Evolutionary conservation across 2,329 filamentous ascomycete species (phyloP), one percentile per base, ranked within the genome.

Genomic region (Penicillium sp.): DNA sequence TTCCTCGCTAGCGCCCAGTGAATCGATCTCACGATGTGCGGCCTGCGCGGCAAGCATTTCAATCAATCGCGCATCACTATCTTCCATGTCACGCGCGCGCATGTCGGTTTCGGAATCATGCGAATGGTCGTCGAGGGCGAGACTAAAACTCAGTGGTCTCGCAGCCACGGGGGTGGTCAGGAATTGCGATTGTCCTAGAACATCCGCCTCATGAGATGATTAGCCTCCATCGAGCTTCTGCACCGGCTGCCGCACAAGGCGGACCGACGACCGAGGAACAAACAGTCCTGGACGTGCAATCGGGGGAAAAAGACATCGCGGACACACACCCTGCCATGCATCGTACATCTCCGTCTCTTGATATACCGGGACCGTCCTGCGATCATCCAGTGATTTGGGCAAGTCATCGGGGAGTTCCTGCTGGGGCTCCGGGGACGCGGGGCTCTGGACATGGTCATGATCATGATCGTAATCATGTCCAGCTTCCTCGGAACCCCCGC

Each of bases 331-430:
- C 84, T 97, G 90, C 93, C 93, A 98, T 59, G 89, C 93, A 79
- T 98, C 93, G 69, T 97, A 98, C 74, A 96, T 89, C 76, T 97
- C 93, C 36, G 90, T 95, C 76, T 97, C 93, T 47, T 86, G 80
- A 53, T 84, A 82, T 40, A 75, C 76, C 4, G 83, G 80, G 32
- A 86, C 79, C 61, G 78, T 78, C 59, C 84, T 81, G 51, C 93
- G 83, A 73, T 98, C 93, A 68, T 98, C 86, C 47, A 98, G 80
- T 9, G 90, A 95, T 57, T 81, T 93, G 9, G 93, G 93, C 33
- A 98, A 80, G 70, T 98, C 93, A 57, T 80, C 74, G 36, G 93
- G 93, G 43, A 97, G 81, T 52, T 72, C 67, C 49, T 55, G 59
- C 54, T 62, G 50, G 37, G 46, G 54, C 47, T 50, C 51, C 45